These are phyloP conservation scores for Zoysia japonica DNA, from an alignment of 176 grass and related monocot genomes.

Conservation along the genomic window DNA sequence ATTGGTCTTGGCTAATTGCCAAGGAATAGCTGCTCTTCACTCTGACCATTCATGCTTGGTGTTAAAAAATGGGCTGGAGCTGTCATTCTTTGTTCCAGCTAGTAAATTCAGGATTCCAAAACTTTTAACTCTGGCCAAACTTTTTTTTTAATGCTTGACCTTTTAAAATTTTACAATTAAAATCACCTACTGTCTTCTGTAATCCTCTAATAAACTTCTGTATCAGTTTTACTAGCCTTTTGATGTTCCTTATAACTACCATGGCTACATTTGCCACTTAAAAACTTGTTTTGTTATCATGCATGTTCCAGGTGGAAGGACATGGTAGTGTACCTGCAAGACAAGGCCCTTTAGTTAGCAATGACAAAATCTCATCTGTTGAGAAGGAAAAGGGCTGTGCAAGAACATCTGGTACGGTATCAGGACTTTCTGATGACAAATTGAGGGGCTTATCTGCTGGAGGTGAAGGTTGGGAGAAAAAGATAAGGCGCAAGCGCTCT, in stretches of 20 bases:
- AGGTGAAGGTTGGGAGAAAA: constrained; percentile 77
- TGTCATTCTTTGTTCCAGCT: not conserved
- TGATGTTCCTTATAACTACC: not conserved
- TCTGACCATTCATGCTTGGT: not conserved
- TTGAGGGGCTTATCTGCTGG: constrained; percentile 56
- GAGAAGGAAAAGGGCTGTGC: constrained; percentile 69
- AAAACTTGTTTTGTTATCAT: constrained; percentile 2
- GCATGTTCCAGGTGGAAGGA: constrained; percentile 64
- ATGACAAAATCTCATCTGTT: constrained; percentile 53
- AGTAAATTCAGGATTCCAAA: no score
- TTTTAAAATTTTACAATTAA: not conserved
- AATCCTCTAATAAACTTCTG: not conserved
- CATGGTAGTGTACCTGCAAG: constrained; percentile 45
- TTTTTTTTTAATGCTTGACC: constrained; percentile 13
- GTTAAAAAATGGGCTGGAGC: not conserved
- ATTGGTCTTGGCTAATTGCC: not conserved
- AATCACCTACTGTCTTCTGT: not conserved
- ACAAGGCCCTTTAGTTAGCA: constrained; percentile 50
- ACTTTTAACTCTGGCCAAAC: not conserved
- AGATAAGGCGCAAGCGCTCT: constrained; percentile 68
- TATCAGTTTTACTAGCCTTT: not conserved
- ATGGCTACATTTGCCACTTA: not conserved
- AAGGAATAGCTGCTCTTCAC: not conserved
- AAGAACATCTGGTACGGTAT: constrained; percentile 43
- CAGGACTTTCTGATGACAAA: constrained; percentile 62